Evolutionary conservation across 208 protist genomes (phyloP).

Genomic region (Herpetomonas samuelpessoai): DNA sequence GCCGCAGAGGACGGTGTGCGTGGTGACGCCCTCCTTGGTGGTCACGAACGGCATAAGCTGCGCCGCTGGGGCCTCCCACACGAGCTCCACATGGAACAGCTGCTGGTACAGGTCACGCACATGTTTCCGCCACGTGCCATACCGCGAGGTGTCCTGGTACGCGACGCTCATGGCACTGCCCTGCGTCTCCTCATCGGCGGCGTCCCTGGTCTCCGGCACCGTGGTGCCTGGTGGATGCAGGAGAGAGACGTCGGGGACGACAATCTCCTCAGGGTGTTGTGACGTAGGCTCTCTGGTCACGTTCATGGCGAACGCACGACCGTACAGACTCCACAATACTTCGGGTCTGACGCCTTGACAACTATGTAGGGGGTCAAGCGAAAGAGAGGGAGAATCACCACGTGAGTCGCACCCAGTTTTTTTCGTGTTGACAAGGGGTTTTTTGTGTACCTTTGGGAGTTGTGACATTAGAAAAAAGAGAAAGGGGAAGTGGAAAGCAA

Average conservation of each 20-base stretch:
- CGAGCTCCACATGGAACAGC: constrained; percentile 83
- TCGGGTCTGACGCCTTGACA: background rate
- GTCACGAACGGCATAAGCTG: constrained; percentile 86
- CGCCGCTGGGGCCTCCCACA: constrained; percentile 79
- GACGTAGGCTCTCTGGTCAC: background rate
- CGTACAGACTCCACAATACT: background rate
- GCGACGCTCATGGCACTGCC: constrained; percentile 3
- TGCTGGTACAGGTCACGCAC: constrained; percentile 83
- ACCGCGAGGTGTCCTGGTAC: constrained; percentile 75
- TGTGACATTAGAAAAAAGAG: too few relatives aligned
- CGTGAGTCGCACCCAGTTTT: too few relatives aligned
- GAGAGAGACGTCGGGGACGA: background rate
- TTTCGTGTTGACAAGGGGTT: too few relatives aligned
- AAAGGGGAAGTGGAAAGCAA: too few relatives aligned
- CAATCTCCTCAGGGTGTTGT: background rate
- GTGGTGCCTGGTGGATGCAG: too few relatives aligned
- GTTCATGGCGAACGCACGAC: background rate
- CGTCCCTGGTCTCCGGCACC: background rate
- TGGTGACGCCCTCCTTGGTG: constrained; percentile 42
- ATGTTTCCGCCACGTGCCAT: constrained; percentile 90
- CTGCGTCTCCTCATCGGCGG: background rate
- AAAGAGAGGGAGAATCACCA: too few relatives aligned
- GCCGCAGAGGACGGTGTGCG: constrained; percentile 74
- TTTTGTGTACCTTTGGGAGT: too few relatives aligned
- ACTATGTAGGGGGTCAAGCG: background rate